Base-by-base conservation (phyloP, 1,284 basidiomycete genomes). In the Coniferiporia sulphurascens region DNA sequence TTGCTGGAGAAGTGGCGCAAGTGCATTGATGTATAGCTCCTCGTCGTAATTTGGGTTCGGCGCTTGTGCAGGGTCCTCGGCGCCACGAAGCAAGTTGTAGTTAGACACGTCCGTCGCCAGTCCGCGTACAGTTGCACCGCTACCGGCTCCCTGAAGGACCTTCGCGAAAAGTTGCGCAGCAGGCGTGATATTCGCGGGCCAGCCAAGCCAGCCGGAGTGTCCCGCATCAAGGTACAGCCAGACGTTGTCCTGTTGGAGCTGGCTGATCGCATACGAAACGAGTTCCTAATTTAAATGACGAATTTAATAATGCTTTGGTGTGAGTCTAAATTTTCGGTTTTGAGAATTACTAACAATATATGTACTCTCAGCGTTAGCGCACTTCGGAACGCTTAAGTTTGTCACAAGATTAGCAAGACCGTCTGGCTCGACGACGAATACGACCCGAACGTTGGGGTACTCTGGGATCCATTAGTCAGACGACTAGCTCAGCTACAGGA, bases 31-130 rank as follows among this genome's bases (percentile, higher is more conserved):
- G 56, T 66, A 66, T 15, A 61, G 45, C 56, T 65, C 64, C 51
- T 66, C 65, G 49, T 65, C 63, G 58, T 65, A 65, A 53, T 64
- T 64, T 19, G 65, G 63, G 57, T 65, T 65, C 15, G 63, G 61
- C 9, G 61, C 34, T 34, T 64, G 62, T 7, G 58, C 63, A 15
- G 65, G 63, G 41, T 65, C 65, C 46, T 63, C 62, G n/a, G 59
- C 43, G 6, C 62, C 64, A 15, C 62, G 59, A 8, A 64, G 62
- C 34, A 60, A 45, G 51, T 65, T 65, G 62, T 65, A 65, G 58
- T 65, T 65, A 2, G 63, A 64, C 1, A 65, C 63, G 46, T 65
- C 59, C 21, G 57, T 58, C 12, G 63, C 55, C n/a, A 63, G 48
- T 13, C 55, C 59, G 21, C 58, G 54, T 32, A 62, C 53, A 41